phyloP scores from a whole-genome alignment of 768 basidiomycete species.

The Naematelia encephala region DNA sequence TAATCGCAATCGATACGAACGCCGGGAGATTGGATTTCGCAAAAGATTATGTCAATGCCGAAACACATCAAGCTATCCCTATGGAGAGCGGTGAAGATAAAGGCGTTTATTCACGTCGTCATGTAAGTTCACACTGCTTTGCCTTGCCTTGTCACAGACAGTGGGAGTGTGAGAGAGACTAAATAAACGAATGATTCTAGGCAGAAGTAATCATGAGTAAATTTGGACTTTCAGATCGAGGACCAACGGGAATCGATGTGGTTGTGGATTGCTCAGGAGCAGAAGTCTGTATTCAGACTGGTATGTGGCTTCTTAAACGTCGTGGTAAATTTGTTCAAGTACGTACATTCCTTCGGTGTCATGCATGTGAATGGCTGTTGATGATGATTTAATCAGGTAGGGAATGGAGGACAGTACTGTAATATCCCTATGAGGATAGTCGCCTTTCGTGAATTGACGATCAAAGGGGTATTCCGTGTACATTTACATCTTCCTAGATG shows the following conservation, averaged over 20 bases:
- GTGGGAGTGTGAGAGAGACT: not conserved
- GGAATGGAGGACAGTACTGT: constrained; percentile 9
- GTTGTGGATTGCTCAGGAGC: constrained; percentile 88
- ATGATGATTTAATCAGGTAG: constrained; percentile 10
- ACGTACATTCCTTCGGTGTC: not conserved
- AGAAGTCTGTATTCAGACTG: constrained; percentile 84
- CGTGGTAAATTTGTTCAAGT: constrained; percentile 16
- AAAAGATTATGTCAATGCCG: constrained; percentile 72
- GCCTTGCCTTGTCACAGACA: no score
- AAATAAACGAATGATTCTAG: not conserved
- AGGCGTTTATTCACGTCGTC: constrained; percentile 66
- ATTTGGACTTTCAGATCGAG: constrained; percentile 64
- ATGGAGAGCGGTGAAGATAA: constrained; percentile 61
- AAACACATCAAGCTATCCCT: constrained; percentile 48
- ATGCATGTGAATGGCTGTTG: no score
- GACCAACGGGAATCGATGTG: constrained; percentile 72
- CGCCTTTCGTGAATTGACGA: constrained; percentile 9
- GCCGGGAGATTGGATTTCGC: constrained; percentile 76
- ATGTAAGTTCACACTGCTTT: constrained; percentile 31
- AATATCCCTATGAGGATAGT: constrained; percentile 14
- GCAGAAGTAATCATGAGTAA: constrained; percentile 62
- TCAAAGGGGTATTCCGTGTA: constrained; percentile 18
- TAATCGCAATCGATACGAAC: constrained; percentile 64
- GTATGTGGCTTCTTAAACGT: constrained; percentile 64
- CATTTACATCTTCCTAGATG: not conserved